Evolutionary conservation across 345 rosid species (phyloP).

Genomic region (Citrus unshiu): DNA sequence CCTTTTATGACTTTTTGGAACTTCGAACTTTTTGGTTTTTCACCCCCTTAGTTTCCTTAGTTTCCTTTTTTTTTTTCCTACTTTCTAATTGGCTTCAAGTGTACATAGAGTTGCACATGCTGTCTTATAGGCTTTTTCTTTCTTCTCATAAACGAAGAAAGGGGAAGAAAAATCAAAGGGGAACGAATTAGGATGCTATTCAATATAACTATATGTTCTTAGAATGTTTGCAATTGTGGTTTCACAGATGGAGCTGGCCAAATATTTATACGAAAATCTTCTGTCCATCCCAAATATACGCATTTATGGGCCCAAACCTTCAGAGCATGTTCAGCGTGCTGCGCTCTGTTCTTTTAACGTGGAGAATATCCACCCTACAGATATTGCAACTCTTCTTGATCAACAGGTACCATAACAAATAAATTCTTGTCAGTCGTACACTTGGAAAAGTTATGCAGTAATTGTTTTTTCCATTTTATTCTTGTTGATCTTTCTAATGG

Average conservation of each 20-base stretch:
- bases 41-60: neutral
- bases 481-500: neutral
- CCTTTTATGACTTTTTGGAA: neutral
- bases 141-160: too few species aligned
- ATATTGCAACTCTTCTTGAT: slow-evolving; percentile 85
- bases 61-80: neutral
- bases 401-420: slow-evolving; percentile 59
- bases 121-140: too few species aligned
- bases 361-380: slow-evolving; percentile 78
- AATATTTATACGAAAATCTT: slow-evolving; percentile 72
- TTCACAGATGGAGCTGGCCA: slow-evolving; percentile 59
- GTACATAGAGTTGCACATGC: too few species aligned
- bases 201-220: neutral
- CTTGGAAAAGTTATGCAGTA: neutral
- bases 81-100: too few species aligned
- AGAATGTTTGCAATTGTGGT: neutral
- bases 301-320: slow-evolving; percentile 89
- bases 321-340: slow-evolving; percentile 49
- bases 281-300: slow-evolving; percentile 50
- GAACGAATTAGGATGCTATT: neutral
- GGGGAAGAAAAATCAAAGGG: neutral
- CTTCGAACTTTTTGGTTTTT: neutral
- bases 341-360: slow-evolving; percentile 92
- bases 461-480: neutral
- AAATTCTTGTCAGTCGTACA: neutral